These are phyloP conservation scores for Aegilops longissima DNA, from an alignment of 176 grass and related monocot genomes.

Conservation along the genomic window DNA sequence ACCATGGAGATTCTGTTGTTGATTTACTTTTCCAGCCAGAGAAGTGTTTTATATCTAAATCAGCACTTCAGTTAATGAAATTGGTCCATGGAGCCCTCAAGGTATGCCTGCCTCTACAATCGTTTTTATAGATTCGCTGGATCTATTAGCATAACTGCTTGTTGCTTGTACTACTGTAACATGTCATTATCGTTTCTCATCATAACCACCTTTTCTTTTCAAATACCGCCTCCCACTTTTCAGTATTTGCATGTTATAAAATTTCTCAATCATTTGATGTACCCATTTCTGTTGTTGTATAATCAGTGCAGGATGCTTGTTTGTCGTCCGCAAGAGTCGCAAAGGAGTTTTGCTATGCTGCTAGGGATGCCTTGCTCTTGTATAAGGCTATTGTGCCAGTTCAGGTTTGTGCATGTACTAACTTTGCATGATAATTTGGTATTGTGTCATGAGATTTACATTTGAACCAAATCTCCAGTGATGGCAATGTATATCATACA, in stretches of 20 bases:
- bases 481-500: background rate
- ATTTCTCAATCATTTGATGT: constrained; percentile 38
- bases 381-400: constrained; percentile 86
- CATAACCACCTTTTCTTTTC: constrained; percentile 24
- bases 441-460: background rate
- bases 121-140: constrained; percentile 12
- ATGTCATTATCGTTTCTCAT: background rate
- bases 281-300: constrained; percentile 60
- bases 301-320: constrained; percentile 93
- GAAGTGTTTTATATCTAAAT: constrained; percentile 78
- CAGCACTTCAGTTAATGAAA: constrained; percentile 70
- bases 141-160: background rate
- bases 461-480: constrained; percentile 17
- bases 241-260: background rate
- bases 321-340: constrained; percentile 87
- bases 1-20: constrained; percentile 51
- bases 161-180: constrained; percentile 8
- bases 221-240: constrained; percentile 5
- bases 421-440: constrained; percentile 23
- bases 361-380: constrained; percentile 89
- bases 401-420: constrained; percentile 60
- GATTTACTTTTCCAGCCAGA: constrained; percentile 90
- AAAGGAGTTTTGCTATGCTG: constrained; percentile 87
- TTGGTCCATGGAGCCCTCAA: constrained; percentile 86
- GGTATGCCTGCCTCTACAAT: constrained; percentile 50